Evolutionary conservation across 805 yeast species (phyloP).

Genomic region (Suhomyces vadensis): DNA sequence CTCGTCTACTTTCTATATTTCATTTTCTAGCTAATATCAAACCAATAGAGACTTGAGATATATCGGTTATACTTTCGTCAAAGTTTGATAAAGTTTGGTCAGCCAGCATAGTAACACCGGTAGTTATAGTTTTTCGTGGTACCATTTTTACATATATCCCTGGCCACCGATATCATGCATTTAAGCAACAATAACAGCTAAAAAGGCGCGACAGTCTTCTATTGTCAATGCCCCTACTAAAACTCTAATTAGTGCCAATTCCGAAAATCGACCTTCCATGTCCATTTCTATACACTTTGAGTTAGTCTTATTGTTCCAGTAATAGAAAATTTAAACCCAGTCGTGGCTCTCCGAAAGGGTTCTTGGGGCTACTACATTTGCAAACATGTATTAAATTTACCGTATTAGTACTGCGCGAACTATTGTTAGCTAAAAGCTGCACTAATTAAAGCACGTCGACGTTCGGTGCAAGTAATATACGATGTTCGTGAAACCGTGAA

Average conservation of each 20-base stretch:
- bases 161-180: neutral
- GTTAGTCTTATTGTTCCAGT: neutral
- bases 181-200: neutral
- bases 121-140: neutral
- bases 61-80: neutral
- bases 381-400: conserved; percentile 1
- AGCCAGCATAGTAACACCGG: neutral
- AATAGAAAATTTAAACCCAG: neutral
- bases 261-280: neutral
- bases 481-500: too few relatives aligned
- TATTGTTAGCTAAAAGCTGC: neutral
- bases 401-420: neutral
- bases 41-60: neutral
- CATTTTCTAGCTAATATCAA: neutral
- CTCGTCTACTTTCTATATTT: neutral
- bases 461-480: neutral
- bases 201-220: conserved; percentile 1
- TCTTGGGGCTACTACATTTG: neutral
- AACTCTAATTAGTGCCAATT: neutral
- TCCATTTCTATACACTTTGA: neutral
- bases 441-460: conserved; percentile 1
- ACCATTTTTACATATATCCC: neutral
- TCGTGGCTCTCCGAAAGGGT: neutral
- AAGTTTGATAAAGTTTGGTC: neutral
- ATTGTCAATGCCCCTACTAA: neutral